Percentiles rank a stretch among this genome's conserved stretches.
Evolutionary conservation across 805 yeast genomes (phyloP).

Genomic region (Pichia nanzhaoensis): DNA sequence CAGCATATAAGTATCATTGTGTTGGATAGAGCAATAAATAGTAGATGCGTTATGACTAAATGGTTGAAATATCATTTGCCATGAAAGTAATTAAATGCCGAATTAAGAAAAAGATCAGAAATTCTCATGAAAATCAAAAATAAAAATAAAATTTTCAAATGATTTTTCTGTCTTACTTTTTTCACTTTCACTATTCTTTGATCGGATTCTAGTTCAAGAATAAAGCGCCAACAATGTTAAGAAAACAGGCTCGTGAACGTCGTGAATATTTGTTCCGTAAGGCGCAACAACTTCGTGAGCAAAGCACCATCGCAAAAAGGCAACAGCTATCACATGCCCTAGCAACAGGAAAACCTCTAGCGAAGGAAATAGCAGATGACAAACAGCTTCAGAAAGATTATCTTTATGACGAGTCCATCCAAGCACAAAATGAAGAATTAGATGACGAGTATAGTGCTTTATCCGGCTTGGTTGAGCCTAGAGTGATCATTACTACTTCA

Average conservation of each 20-base stretch:
- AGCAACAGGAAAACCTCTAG: slow-evolving; percentile 84
- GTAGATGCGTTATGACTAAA: not conserved
- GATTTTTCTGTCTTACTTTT: not conserved
- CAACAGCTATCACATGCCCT: slow-evolving; percentile 80
- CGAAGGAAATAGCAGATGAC: slow-evolving; percentile 89
- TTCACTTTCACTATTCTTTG: too few relatives aligned
- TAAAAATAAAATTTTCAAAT: not conserved
- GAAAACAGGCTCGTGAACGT: slow-evolving; percentile 95
- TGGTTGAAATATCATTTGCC: slow-evolving; percentile 2
- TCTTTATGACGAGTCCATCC: slow-evolving; percentile 77
- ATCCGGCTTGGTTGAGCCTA: slow-evolving; percentile 86
- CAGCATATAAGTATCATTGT: too few relatives aligned
- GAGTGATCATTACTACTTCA: slow-evolving; percentile 86
- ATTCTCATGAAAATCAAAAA: too few relatives aligned
- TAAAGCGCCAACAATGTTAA: slow-evolving; percentile 55
- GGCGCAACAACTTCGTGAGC: slow-evolving; percentile 85
- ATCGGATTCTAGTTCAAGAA: too few relatives aligned
- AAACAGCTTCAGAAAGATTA: slow-evolving; percentile 70
- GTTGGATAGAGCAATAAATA: too few relatives aligned
- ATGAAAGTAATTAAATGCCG: too few relatives aligned
- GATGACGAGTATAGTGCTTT: slow-evolving; percentile 91
- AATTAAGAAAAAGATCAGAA: too few relatives aligned
- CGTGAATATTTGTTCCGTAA: slow-evolving; percentile 87
- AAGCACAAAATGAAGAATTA: slow-evolving; percentile 36
- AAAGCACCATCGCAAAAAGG: slow-evolving; percentile 76